Conservation (phyloP, 2,329 filamentous ascomycete genomes). For the Pseudocercospora cruenta region DNA sequence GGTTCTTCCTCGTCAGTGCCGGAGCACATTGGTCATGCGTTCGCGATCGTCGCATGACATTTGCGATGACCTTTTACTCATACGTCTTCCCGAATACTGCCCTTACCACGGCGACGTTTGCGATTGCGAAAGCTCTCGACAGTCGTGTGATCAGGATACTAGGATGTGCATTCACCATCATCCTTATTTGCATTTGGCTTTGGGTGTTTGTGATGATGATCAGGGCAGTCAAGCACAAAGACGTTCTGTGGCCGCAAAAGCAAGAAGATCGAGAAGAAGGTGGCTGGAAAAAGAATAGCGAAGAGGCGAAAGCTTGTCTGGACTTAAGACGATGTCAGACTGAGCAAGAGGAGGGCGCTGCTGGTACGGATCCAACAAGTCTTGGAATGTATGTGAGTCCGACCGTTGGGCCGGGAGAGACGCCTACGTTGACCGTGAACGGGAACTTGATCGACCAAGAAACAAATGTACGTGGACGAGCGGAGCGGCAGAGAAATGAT, state of each 20-base stretch:
- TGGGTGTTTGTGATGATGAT: constrained; percentile 73
- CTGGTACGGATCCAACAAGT: not conserved
- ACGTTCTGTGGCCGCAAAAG: constrained; percentile 78
- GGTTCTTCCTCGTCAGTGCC: constrained; percentile 82
- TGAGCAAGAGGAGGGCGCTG: not conserved
- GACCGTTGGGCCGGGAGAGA: not conserved
- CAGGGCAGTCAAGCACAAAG: constrained; percentile 63
- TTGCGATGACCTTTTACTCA: constrained; percentile 84
- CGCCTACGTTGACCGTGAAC: not conserved
- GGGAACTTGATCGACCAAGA: constrained; percentile 6
- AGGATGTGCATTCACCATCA: constrained; percentile 68
- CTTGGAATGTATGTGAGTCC: not conserved
- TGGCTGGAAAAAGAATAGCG: constrained; percentile 49
- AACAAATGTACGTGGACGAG: not conserved
- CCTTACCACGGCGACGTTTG: constrained; percentile 66
- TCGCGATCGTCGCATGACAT: constrained; percentile 64
- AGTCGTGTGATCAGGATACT: constrained; percentile 63
- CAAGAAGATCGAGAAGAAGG: constrained; percentile 67
- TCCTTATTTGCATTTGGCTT: constrained; percentile 69
- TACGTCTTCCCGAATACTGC: constrained; percentile 79
- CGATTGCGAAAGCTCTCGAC: constrained; percentile 61
- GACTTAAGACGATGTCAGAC: not conserved
- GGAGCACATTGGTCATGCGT: constrained; percentile 73
- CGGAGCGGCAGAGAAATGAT: not conserved
- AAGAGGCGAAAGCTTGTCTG: constrained; percentile 2